phyloP scores from a whole-genome alignment of 345 rosid species.

The Lumnitzera littorea region DNA sequence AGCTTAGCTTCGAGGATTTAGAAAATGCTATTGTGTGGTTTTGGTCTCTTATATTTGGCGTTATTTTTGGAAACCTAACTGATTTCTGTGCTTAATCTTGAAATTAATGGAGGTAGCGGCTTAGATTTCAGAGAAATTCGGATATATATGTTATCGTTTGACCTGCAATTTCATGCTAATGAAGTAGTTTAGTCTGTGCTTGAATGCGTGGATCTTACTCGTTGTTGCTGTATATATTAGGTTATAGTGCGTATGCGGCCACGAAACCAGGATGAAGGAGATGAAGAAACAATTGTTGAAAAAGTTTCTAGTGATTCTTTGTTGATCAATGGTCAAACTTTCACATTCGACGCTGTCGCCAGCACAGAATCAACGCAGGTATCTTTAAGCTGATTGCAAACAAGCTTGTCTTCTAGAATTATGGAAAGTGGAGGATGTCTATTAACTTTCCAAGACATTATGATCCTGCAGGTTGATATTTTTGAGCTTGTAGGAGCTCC shows the following conservation, averaged over 20 bases:
- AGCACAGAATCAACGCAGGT: conserved; percentile 75
- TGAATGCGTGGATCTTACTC: background rate
- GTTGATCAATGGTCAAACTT: conserved; percentile 65
- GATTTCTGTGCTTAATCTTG: too few species aligned
- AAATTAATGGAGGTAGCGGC: too few species aligned
- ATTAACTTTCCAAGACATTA: conserved; percentile 1
- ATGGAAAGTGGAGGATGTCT: background rate
- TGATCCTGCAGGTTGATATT: conserved; percentile 52
- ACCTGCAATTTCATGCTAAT: background rate
- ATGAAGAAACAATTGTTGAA: conserved; percentile 63
- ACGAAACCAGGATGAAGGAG: conserved; percentile 55
- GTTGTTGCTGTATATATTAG: conserved; percentile 19
- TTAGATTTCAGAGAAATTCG: too few species aligned
- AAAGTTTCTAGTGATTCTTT: conserved; percentile 56
- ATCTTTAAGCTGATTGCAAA: conserved; percentile 1
- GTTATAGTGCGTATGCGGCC: conserved; percentile 93
- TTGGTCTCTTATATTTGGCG: too few species aligned
- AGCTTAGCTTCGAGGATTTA: too few species aligned
- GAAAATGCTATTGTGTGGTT: too few species aligned
- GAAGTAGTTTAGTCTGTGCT: background rate
- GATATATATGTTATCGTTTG: background rate
- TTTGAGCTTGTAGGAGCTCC: conserved; percentile 87
- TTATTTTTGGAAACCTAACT: too few species aligned
- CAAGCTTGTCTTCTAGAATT: background rate
- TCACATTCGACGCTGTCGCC: conserved; percentile 86